phyloP scores from a whole-genome alignment of 148 eudicot genomes.

The Persicaria maculosa region DNA sequence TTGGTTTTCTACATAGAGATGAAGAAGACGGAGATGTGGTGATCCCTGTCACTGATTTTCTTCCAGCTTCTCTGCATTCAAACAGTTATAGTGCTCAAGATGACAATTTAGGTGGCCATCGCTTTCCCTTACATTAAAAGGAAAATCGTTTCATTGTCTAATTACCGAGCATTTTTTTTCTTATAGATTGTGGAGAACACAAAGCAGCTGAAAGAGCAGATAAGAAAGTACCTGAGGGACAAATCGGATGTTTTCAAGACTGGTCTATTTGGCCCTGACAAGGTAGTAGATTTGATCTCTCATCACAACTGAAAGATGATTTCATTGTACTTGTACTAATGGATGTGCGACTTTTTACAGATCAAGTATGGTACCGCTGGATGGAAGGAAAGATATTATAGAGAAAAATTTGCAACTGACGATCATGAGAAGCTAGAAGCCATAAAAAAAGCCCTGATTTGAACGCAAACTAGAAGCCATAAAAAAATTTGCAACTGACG shows the following conservation, averaged over 20 bases:
- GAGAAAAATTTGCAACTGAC: conserved; percentile 28
- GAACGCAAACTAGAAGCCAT: neutral
- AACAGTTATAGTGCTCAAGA: neutral
- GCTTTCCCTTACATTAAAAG: neutral
- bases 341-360: conserved; percentile 16
- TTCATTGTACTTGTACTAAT: neutral
- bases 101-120: neutral
- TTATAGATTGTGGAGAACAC: conserved; percentile 24
- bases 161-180: neutral
- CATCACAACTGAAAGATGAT: neutral
- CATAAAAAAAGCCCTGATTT: conserved; percentile 14
- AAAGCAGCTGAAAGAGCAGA: conserved; percentile 24
- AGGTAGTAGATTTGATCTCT: conserved; percentile 12
- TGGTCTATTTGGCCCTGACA: conserved; percentile 23
- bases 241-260: conserved; percentile 24
- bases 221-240: conserved; percentile 14
- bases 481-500: conserved; percentile 25
- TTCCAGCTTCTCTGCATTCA: neutral
- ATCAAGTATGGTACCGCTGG: conserved; percentile 31
- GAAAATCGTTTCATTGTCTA: neutral
- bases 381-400: conserved; percentile 36
- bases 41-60: neutral
- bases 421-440: conserved; percentile 15
- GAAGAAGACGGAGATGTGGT: neutral
- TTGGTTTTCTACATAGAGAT: conserved; percentile 5